Evolutionary conservation across 257 asterid species (phyloP).

Genomic region (Solanum phureja): DNA sequence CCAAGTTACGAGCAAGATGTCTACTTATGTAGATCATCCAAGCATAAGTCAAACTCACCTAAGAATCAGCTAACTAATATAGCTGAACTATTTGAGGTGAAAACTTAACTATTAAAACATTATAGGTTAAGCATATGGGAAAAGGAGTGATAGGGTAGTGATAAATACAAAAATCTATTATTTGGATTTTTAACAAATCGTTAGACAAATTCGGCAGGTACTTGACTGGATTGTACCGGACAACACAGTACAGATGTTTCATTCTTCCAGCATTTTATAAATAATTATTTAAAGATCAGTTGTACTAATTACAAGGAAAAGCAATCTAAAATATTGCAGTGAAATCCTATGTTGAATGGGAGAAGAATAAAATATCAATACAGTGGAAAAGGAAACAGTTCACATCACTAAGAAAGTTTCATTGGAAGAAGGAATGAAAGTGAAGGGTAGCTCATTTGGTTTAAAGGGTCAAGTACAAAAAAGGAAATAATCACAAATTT

Average conservation of each 20-base stretch:
- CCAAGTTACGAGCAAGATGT: neutral
- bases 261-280: neutral
- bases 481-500: neutral
- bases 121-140: neutral
- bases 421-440: neutral
- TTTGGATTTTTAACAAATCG: neutral
- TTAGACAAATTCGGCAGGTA: neutral
- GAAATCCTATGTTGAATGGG: neutral
- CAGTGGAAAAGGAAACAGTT: neutral
- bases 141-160: neutral
- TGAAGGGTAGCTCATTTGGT: neutral
- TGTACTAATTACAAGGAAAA: neutral
- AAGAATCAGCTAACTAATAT: neutral
- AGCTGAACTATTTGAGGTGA: neutral
- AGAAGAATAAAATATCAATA: neutral
- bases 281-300: neutral
- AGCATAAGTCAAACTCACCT: neutral
- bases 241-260: neutral
- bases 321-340: neutral
- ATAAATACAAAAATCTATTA: neutral
- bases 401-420: neutral
- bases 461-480: neutral
- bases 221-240: neutral
- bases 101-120: neutral
- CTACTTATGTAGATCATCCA: neutral